A percentile compares a stretch with the other conserved stretches of the same genome.
phyloP scores from a whole-genome alignment of 305 asterid species.

The Fraxinus floribunda region DNA sequence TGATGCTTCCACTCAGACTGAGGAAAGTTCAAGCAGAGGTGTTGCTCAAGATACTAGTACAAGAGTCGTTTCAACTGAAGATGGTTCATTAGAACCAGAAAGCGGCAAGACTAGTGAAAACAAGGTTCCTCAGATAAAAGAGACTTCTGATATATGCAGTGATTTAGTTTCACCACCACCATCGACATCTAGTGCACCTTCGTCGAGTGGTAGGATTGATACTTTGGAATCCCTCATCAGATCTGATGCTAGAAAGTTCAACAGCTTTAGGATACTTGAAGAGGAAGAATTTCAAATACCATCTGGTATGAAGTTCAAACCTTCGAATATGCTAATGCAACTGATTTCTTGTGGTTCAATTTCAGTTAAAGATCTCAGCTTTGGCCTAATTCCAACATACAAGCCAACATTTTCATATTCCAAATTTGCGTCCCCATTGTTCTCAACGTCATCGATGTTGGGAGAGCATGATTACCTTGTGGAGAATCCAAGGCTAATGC shows the following conservation, averaged over 20 bases:
- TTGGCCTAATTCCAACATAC: slow-evolving; percentile 74
- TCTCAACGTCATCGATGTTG: slow-evolving; percentile 64
- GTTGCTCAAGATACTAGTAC: slow-evolving; percentile 51
- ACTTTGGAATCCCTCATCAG: slow-evolving; percentile 85
- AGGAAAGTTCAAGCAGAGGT: slow-evolving; percentile 50
- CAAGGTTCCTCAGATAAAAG: slow-evolving; percentile 38
- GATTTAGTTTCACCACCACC: slow-evolving; percentile 68
- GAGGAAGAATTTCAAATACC: slow-evolving; percentile 72
- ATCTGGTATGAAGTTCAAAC: slow-evolving; percentile 56
- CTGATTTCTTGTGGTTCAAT: slow-evolving; percentile 88
- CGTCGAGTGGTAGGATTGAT: slow-evolving; percentile 81
- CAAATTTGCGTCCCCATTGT: slow-evolving; percentile 72
- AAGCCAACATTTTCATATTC: slow-evolving; percentile 82
- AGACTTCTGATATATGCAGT: slow-evolving; percentile 47
- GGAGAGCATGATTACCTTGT: slow-evolving; percentile 77
- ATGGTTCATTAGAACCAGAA: slow-evolving; percentile 45
- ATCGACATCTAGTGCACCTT: slow-evolving; percentile 68
- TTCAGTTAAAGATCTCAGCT: slow-evolving; percentile 84
- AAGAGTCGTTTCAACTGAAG: slow-evolving; percentile 79
- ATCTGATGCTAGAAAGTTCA: slow-evolving; percentile 78
- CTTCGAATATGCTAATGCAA: slow-evolving; percentile 87
- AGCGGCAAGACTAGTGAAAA: slow-evolving; percentile 26
- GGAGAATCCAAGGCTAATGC: slow-evolving; percentile 63
- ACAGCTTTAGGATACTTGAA: slow-evolving; percentile 79
- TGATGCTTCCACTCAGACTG: slow-evolving; percentile 96